Evolutionary conservation across 2,329 filamentous ascomycete species (phyloP), one percentile per base, ranked within the genome.

Genomic region (Alternaria sp.): DNA sequence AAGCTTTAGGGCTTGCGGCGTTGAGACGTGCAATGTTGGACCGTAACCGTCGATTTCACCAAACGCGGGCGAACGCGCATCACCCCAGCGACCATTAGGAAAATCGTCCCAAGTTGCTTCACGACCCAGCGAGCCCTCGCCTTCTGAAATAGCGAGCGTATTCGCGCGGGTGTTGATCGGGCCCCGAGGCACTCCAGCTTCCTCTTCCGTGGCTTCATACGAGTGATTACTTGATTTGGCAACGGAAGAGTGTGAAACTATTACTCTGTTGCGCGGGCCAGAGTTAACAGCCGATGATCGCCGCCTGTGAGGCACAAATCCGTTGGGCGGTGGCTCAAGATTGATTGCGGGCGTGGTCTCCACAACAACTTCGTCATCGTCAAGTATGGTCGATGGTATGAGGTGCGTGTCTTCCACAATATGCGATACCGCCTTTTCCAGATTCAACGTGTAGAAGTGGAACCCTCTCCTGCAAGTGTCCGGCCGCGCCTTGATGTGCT

Each of bases 51-150:
- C 93, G 58, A 97, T 97, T 77, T 97, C 93, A 70, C 94, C 94
- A 74, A 96, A 98, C 0, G 94, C 94, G 1, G 72, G 68, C 3
- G 93, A 97, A 51, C 94, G 87, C 4, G 93, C 91, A 72, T 97
- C 94, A 74, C 94, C 94, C 88, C 94, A 98, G 54, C 94, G 87
- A 28, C 94, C 95, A 81, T 98, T 98, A 63, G 94, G 94, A 77
- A 93, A 99, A 71, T 99, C 95, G 72, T 99, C 95, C 95, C 95
- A 99, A 0, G 95, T 99, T 33, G 95, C 95, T 82, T 98, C 94
- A 49, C 95, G 86, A 10, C 94, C 95, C 6, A 97, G 83, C 3
- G 90, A 85, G 24, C 94, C 95, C 72, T 97, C 90, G 5, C 95
- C 94, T 80, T 98, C 94, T 0, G 93, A 97, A 57, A 97, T 97